Percentiles rank a stretch among this genome's conserved stretches.
phyloP scores from a whole-genome alignment of 192 early-diverging fungal species.

The Chytriomyces hyalinus region DNA sequence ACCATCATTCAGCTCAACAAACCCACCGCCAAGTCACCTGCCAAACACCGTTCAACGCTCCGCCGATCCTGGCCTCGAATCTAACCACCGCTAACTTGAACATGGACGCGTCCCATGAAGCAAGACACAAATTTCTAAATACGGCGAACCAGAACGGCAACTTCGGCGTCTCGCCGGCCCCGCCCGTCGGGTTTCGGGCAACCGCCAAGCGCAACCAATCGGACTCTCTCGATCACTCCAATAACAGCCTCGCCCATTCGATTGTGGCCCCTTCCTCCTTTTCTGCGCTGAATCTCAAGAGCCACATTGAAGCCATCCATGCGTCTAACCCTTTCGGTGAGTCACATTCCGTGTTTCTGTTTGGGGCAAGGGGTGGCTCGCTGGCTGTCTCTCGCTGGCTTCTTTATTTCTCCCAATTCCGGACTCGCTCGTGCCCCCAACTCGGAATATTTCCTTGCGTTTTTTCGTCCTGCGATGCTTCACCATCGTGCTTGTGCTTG shows the following conservation, averaged over 20 bases:
- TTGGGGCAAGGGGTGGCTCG: neutral
- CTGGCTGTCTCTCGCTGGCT: neutral
- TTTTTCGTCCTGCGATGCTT: too few relatives aligned
- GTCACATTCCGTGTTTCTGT: neutral
- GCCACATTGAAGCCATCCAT: neutral
- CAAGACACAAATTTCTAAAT: too few relatives aligned
- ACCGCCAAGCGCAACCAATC: conserved; percentile 29
- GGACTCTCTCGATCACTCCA: conserved; percentile 8
- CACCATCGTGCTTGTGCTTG: too few relatives aligned
- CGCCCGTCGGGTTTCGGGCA: conserved; percentile 7
- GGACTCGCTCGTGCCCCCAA: too few relatives aligned
- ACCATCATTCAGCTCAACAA: neutral
- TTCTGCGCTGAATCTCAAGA: neutral
- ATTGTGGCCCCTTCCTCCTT: neutral
- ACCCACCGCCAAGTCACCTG: neutral
- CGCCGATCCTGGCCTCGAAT: too few relatives aligned
- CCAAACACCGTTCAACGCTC: neutral
- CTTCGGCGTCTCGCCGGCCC: conserved; percentile 1
- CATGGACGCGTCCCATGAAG: too few relatives aligned
- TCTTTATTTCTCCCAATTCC: neutral
- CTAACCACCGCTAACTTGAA: too few relatives aligned
- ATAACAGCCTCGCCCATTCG: neutral
- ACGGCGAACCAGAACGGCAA: neutral
- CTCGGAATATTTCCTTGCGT: too few relatives aligned
- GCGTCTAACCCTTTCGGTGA: neutral